Conservation (phyloP, 805 yeast species). For the Candida odintsovae region DNA sequence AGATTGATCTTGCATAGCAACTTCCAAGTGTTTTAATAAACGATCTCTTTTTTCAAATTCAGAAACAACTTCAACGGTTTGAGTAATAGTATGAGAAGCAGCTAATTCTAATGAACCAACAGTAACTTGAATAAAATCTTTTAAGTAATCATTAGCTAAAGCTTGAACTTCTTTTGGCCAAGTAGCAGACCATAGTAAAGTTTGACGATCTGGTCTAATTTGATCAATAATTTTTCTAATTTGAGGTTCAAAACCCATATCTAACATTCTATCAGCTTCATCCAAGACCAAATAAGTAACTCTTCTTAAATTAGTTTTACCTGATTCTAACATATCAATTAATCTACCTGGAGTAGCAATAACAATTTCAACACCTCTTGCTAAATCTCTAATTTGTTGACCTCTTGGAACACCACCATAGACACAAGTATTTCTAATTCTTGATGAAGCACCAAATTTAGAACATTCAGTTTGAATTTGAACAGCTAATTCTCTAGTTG, state of each 20-base stretch:
- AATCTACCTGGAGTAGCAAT: constrained; percentile 99
- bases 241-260: constrained; percentile 99
- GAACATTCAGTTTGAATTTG: constrained; percentile 96
- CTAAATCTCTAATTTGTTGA: constrained; percentile 92
- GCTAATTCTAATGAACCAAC: constrained; percentile 93
- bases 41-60: constrained; percentile 95
- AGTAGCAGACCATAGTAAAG: constrained; percentile 99
- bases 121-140: constrained; percentile 93
- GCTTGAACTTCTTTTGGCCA: constrained; percentile 99
- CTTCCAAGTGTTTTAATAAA: constrained; percentile 74
- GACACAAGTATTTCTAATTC: constrained; percentile 94
- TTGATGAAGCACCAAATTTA: constrained; percentile 86
- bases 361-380: constrained; percentile 91
- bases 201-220: constrained; percentile 99
- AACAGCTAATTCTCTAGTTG: constrained; percentile 98
- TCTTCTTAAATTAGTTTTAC: constrained; percentile 91
- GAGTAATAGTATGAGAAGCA: constrained; percentile 95
- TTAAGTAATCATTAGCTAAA: constrained; percentile 84
- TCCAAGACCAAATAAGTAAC: constrained; percentile 96
- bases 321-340: constrained; percentile 93
- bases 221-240: constrained; percentile 96
- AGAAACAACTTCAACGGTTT: constrained; percentile 83
- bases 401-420: constrained; percentile 99
- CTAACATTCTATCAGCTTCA: constrained; percentile 99
- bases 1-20: constrained; percentile 62